phyloP scores from a whole-genome alignment of 129 eudicot species.

The Flaveria brownii region DNA sequence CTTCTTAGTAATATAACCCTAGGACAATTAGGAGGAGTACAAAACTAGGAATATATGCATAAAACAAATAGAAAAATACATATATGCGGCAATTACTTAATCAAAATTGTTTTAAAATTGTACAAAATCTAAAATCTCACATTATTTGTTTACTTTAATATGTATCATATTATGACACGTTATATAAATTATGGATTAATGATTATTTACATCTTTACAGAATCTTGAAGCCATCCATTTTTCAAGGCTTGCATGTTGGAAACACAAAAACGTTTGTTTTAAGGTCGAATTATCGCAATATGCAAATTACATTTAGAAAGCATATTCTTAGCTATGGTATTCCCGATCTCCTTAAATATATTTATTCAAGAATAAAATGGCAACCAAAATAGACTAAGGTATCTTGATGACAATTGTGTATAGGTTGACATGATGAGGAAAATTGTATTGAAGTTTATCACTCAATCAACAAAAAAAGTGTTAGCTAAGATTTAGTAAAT shows the following conservation, averaged over 20 bases:
- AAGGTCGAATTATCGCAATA: too few relatives aligned
- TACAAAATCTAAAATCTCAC: background rate
- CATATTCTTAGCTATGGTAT: too few relatives aligned
- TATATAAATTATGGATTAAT: too few relatives aligned
- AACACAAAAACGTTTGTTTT: too few relatives aligned
- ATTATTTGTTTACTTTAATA: background rate
- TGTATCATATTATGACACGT: too few relatives aligned
- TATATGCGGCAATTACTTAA: background rate
- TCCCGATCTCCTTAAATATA: too few relatives aligned
- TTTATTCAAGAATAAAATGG: too few relatives aligned
- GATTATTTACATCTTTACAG: too few relatives aligned
- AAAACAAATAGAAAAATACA: conserved; percentile 27
- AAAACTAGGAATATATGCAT: conserved; percentile 34
- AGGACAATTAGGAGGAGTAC: conserved; percentile 33
- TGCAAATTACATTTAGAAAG: background rate
- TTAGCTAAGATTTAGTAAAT: background rate
- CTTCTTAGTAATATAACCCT: conserved; percentile 9
- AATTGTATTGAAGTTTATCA: background rate
- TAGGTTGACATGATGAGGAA: background rate
- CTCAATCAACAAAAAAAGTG: background rate
- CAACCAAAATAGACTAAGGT: too few relatives aligned
- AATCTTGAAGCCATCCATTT: too few relatives aligned
- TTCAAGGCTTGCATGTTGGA: too few relatives aligned
- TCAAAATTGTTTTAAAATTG: background rate
- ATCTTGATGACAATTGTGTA: background rate